These are phyloP conservation scores for Hortiboletus campestris DNA, from an alignment of 768 basidiomycete genomes.

Conservation along the genomic window DNA sequence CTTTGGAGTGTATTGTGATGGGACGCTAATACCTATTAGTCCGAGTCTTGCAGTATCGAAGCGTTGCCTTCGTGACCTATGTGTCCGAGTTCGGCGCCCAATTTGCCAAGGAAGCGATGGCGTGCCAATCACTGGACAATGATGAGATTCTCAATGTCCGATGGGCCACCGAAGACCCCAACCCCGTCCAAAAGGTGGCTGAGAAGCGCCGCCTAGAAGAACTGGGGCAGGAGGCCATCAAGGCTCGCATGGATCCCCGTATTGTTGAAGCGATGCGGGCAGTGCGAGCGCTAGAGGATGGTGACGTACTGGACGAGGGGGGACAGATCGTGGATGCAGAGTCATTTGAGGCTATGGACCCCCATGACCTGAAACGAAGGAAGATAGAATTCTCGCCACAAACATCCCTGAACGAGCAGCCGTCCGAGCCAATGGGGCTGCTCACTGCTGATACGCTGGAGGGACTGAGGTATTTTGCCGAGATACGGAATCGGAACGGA, in stretches of 20 bases:
- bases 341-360: slow-evolving; percentile 37
- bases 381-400: slow-evolving; percentile 29
- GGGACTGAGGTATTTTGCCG: slow-evolving; percentile 87
- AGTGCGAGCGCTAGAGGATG: slow-evolving; percentile 87
- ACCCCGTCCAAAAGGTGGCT: slow-evolving; percentile 82
- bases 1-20: neutral
- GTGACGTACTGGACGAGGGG: slow-evolving; percentile 39
- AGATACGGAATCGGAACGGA: slow-evolving; percentile 73
- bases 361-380: slow-evolving; percentile 37
- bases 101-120: slow-evolving; percentile 99
- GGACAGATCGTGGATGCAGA: slow-evolving; percentile 34
- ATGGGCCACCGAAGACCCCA: slow-evolving; percentile 99
- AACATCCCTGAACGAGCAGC: slow-evolving; percentile 29
- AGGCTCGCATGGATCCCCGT: slow-evolving; percentile 78
- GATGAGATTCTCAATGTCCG: slow-evolving; percentile 98
- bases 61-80: slow-evolving; percentile 97
- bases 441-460: slow-evolving; percentile 84
- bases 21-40: slow-evolving; percentile 42
- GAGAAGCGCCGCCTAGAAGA: slow-evolving; percentile 85
- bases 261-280: slow-evolving; percentile 87
- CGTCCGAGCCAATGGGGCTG: slow-evolving; percentile 51
- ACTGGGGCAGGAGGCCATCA: slow-evolving; percentile 84
- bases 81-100: slow-evolving; percentile 80
- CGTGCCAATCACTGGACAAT: slow-evolving; percentile 94
- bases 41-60: slow-evolving; percentile 89